Conservation (phyloP, 192 early-diverging fungal genomes). For the Diversispora eburnea region DNA sequence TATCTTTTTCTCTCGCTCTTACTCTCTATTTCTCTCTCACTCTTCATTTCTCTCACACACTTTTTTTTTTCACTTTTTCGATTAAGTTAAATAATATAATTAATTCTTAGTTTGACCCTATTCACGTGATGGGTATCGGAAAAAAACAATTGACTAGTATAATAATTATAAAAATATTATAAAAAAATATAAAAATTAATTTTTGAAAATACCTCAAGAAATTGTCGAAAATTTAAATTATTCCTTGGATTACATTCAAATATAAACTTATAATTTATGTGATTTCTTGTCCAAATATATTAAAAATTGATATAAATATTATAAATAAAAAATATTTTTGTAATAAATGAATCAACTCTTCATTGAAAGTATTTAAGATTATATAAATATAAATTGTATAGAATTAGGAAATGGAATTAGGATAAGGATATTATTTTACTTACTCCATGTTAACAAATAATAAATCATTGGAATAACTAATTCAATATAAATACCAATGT, state of each 20-base stretch:
- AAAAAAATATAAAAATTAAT: too few species aligned
- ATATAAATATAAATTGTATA: background rate
- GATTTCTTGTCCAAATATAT: conserved; percentile 61
- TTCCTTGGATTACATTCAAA: conserved; percentile 78
- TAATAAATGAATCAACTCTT: conserved; percentile 27
- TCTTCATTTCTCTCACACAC: too few species aligned
- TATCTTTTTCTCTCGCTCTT: too few species aligned
- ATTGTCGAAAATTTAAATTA: conserved; percentile 63
- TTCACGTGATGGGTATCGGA: too few species aligned
- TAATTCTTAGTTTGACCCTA: too few species aligned
- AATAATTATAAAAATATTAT: too few species aligned
- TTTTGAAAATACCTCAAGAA: conserved; percentile 61
- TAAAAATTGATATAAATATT: conserved; percentile 57
- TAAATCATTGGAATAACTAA: conserved; percentile 50
- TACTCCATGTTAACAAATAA: conserved; percentile 43
- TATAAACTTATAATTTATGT: conserved; percentile 81
- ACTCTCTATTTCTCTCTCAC: too few species aligned
- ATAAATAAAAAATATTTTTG: conserved; percentile 60
- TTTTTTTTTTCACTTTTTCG: too few species aligned
- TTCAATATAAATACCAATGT: conserved; percentile 62
- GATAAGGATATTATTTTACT: too few species aligned
- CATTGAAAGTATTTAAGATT: background rate
- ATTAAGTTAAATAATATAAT: too few species aligned
- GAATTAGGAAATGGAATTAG: background rate
- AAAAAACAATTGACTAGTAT: too few species aligned